Percentiles rank a stretch among this genome's conserved stretches.
Evolutionary conservation across 2,329 filamentous ascomycete genomes (phyloP).

Genomic region (Colletotrichum euphorbiae): DNA sequence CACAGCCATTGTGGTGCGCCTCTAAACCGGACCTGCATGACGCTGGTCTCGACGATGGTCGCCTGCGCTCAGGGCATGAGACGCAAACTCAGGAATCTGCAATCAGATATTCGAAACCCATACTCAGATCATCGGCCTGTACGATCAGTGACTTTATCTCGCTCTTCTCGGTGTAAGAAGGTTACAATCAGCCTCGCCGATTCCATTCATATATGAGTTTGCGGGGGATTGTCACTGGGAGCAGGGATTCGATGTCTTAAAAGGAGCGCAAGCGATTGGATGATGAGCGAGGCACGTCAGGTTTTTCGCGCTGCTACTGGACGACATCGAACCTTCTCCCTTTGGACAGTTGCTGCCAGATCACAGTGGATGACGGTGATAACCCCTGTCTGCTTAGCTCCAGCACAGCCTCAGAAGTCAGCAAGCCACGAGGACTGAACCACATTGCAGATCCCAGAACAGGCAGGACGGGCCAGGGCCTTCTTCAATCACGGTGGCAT

Average conservation of each 20-base stretch:
- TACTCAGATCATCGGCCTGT: slow-evolving; percentile 11
- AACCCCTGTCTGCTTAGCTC: slow-evolving; percentile 32
- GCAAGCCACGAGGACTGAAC: slow-evolving; percentile 39
- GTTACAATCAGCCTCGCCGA: slow-evolving; percentile 25
- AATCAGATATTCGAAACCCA: slow-evolving; percentile 9
- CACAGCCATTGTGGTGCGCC: neutral
- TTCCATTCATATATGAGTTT: slow-evolving; percentile 16
- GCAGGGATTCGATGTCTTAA: slow-evolving; percentile 30
- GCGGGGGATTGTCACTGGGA: slow-evolving; percentile 32
- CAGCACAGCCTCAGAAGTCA: slow-evolving; percentile 38
- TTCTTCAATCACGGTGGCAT: slow-evolving; percentile 29
- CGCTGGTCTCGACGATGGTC: neutral
- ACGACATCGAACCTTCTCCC: slow-evolving; percentile 7
- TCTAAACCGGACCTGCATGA: slow-evolving; percentile 11
- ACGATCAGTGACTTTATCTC: slow-evolving; percentile 23
- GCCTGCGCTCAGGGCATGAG: neutral
- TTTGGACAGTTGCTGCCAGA: neutral
- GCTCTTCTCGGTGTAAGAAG: neutral
- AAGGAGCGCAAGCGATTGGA: slow-evolving; percentile 41
- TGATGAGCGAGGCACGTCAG: slow-evolving; percentile 30
- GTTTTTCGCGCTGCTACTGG: slow-evolving; percentile 29
- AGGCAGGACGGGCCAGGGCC: slow-evolving; percentile 12
- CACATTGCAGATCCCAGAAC: slow-evolving; percentile 27
- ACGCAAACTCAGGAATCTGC: neutral
- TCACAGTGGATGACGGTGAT: slow-evolving; percentile 17